Evolutionary conservation across 108 stramenopile species (phyloP).

Genomic region (Cylindrotheca closterium): DNA sequence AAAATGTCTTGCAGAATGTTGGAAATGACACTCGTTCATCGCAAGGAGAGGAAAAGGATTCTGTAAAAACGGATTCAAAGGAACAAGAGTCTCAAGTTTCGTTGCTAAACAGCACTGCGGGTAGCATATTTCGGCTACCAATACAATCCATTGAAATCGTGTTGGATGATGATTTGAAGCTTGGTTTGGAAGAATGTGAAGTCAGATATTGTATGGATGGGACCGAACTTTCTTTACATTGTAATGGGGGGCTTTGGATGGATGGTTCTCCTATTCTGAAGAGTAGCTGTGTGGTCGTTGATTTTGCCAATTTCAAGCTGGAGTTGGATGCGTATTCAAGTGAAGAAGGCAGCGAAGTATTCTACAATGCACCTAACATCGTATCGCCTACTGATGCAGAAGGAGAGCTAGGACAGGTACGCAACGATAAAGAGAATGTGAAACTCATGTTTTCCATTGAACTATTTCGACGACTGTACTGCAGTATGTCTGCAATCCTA

Average conservation of each 20-base stretch:
- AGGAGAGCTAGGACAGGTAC: background rate
- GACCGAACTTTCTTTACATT: background rate
- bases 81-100: background rate
- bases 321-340: background rate
- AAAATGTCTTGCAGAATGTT: background rate
- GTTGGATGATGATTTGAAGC: conserved; percentile 1
- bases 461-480: background rate
- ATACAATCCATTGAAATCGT: conserved; percentile 5
- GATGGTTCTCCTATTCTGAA: background rate
- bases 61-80: background rate
- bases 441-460: conserved; percentile 1
- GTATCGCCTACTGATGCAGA: no score
- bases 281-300: background rate
- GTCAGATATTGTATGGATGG: background rate
- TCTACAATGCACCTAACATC: background rate
- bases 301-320: background rate
- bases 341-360: background rate
- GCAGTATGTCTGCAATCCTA: background rate
- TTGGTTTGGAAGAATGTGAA: background rate
- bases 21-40: background rate
- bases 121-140: conserved; percentile 4
- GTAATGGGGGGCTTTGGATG: background rate
- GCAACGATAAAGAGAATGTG: background rate
- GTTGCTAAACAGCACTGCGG: no score
- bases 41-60: background rate